Evolutionary conservation across 148 eudicot species (phyloP), one percentile per base, ranked within the genome.

Genomic region (Chenopodium quinoa): DNA sequence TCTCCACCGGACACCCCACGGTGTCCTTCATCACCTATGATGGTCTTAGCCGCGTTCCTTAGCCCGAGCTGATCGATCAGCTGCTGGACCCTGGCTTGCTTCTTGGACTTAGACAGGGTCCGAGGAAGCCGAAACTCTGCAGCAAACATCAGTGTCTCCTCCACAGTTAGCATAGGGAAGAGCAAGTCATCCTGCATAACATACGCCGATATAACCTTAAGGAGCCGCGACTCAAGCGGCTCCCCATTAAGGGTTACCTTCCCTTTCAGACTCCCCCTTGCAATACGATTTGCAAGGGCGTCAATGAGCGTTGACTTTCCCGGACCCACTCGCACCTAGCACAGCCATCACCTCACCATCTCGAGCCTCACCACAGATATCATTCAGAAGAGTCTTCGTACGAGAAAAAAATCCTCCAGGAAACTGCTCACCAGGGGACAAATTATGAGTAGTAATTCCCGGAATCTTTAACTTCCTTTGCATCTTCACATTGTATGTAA

Each of bases 1-100:
- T 95, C 98, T 0, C 98, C 98, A 1, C 98, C 98, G 9, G 97
- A 93, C 46, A 95, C 94, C 0, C 98, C 98, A 0, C 98, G 90
- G 79, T 95, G 97, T n/a, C 98, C 98, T 73, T 95, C 98, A 32
- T 95, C 98, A 0, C 98, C 98, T 17, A 95, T 95, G 20, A 95
- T 83, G 0, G 98, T 95, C 34, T 89, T 91, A 0, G 97, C 93
- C 0, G 98, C 98, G 78, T 87, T 91, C 1, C 96, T 79, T 0
- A 95, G 88, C 4, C 98, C 98, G 16, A 95, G 79, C 78, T 93
- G 97, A 65, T 95, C 98, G 25, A 95, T 92, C 7, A 95, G 67
- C 4, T 92, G 94, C 23, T 92, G 89, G 8, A 95, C 98, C 10
- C 98, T 76, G 0, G 85, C 84, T 9, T 84, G 82, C 84, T 95